These are phyloP conservation scores for Leishmania arabica DNA, from an alignment of 208 protist species.

Conservation along the genomic window DNA sequence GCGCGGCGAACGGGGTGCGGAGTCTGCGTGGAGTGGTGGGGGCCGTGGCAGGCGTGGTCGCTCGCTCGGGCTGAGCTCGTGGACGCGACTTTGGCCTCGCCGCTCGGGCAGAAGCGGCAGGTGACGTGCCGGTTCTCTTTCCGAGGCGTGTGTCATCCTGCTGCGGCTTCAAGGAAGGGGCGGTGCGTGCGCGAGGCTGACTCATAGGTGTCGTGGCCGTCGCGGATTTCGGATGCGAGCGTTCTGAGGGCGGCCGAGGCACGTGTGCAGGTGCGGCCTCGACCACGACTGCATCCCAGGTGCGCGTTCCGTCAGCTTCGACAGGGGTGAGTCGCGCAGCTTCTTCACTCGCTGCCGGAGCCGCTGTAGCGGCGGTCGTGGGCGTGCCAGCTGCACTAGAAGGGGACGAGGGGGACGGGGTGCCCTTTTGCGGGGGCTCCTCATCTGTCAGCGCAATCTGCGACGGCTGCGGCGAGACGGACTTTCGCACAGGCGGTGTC, in stretches of 20 bases:
- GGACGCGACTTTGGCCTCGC: background rate
- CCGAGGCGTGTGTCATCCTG: background rate
- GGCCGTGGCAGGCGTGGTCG: background rate
- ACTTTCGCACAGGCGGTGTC: background rate
- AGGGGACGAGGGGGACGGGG: background rate
- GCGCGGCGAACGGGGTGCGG: background rate
- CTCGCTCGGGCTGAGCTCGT: background rate
- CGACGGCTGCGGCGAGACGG: background rate
- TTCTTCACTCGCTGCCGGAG: slow-evolving; percentile 1
- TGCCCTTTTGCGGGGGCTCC: background rate
- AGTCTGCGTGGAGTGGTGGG: background rate
- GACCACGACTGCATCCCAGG: background rate
- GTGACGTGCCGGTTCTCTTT: background rate
- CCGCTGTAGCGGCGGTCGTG: background rate
- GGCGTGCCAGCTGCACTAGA: background rate
- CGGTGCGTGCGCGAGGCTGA: background rate
- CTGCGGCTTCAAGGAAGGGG: slow-evolving; percentile 1
- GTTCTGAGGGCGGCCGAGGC: background rate
- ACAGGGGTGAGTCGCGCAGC: background rate
- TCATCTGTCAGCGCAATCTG: background rate
- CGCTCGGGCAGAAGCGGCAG: background rate
- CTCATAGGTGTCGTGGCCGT: background rate
- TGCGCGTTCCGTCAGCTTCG: background rate
- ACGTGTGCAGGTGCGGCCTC: background rate
- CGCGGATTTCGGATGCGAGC: background rate